These are phyloP conservation scores for Phlebopus sp. DNA, from an alignment of 1,284 basidiomycete species.

Conservation along the genomic window DNA sequence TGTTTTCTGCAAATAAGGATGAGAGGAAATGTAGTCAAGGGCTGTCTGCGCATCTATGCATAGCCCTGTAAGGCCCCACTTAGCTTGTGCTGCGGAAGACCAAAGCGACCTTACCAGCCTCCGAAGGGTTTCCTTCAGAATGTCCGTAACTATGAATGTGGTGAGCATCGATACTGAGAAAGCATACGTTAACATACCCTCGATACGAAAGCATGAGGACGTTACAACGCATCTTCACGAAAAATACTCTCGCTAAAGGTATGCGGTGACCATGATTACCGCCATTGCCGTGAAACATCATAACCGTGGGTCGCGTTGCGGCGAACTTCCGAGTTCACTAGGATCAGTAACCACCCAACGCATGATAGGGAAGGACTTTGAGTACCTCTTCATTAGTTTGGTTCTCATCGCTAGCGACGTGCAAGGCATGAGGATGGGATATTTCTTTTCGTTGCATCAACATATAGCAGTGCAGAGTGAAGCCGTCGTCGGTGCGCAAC, in stretches of 20 bases:
- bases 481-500: slow-evolving; percentile 59
- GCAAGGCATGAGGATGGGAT: slow-evolving; percentile 25
- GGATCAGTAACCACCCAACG: background rate
- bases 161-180: background rate
- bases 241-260: slow-evolving; percentile 87
- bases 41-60: slow-evolving; percentile 79
- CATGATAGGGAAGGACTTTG: slow-evolving; percentile 2
- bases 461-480: slow-evolving; percentile 62
- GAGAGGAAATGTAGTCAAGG: slow-evolving; percentile 73
- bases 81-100: background rate
- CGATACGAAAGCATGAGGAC: slow-evolving; percentile 88
- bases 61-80: slow-evolving; percentile 47
- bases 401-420: slow-evolving; percentile 29
- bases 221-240: slow-evolving; percentile 80
- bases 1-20: slow-evolving; percentile 68
- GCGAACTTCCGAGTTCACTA: slow-evolving; percentile 48
- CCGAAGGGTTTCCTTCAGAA: slow-evolving; percentile 81
- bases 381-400: slow-evolving; percentile 49
- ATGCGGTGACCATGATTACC: slow-evolving; percentile 85
- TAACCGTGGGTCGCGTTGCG: slow-evolving; percentile 71
- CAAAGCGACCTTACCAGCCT: slow-evolving; percentile 54
- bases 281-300: slow-evolving; percentile 92
- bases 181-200: slow-evolving; percentile 48
- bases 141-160: slow-evolving; percentile 64
- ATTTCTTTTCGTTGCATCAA: slow-evolving; percentile 49